phyloP scores from a whole-genome alignment of 2,329 filamentous ascomycete genomes.

The Tetracladium maxilliforme region DNA sequence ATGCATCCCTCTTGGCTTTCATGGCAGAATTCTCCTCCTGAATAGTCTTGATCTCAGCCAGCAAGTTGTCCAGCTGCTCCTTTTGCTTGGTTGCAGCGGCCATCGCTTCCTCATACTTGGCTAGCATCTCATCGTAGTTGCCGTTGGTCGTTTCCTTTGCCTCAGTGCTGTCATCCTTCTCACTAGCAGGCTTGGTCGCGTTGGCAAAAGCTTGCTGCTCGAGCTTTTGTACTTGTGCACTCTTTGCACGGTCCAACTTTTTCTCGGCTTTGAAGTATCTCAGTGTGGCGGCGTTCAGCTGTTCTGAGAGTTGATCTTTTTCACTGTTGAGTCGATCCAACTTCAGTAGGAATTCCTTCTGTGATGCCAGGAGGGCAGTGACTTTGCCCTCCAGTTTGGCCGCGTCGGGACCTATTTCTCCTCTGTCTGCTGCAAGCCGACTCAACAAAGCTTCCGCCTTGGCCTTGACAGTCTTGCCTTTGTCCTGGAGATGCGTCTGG shows the following conservation, averaged over 20 bases:
- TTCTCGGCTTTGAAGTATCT: conserved; percentile 94
- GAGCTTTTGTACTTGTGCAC: conserved; percentile 76
- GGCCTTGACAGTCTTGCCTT: too few relatives aligned
- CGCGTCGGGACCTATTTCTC: conserved; percentile 3
- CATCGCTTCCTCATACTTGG: conserved; percentile 50
- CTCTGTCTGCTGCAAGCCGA: conserved; percentile 4
- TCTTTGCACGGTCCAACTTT: conserved; percentile 80
- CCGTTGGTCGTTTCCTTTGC: conserved; percentile 38
- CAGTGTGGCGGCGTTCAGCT: conserved; percentile 75
- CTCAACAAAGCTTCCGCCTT: too few relatives aligned
- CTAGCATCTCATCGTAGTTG: conserved; percentile 32
- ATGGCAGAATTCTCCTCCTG: conserved; percentile 69
- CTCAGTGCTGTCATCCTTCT: conserved; percentile 33
- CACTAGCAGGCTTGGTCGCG: conserved; percentile 31
- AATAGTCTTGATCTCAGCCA: conserved; percentile 60
- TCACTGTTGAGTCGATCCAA: conserved; percentile 62
- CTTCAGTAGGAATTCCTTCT: conserved; percentile 69
- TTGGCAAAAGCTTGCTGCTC: conserved; percentile 77
- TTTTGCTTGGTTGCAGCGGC: conserved; percentile 73
- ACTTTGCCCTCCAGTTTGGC: conserved; percentile 49
- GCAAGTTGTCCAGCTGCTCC: conserved; percentile 68
- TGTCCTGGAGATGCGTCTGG: too few relatives aligned
- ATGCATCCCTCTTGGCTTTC: conserved; percentile 49
- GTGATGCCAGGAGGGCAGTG: conserved; percentile 57
- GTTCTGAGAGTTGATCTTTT: conserved; percentile 73